These are phyloP conservation scores for Jackrogersella minutella DNA, from an alignment of 495 filamentous ascomycete species.

Conservation along the genomic window DNA sequence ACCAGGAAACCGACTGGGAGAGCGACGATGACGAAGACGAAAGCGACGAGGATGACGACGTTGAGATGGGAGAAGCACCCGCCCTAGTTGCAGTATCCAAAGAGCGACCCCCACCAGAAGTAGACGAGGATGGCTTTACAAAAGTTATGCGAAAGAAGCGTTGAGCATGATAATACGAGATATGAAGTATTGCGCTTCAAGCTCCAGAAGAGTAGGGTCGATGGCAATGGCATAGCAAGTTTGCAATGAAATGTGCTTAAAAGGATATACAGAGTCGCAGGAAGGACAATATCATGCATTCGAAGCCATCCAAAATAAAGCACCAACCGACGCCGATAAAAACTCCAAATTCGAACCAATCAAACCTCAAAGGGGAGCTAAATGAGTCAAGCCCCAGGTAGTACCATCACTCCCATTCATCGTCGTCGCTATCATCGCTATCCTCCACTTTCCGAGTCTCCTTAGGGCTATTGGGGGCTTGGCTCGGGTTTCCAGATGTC, in stretches of 20 bases:
- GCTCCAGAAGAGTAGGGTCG: conserved; percentile 5
- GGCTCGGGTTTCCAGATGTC: conserved; percentile 78
- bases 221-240: conserved; percentile 20
- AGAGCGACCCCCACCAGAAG: conserved; percentile 74
- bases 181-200: conserved; percentile 1
- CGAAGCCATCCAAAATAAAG: conserved; percentile 27
- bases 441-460: conserved; percentile 59
- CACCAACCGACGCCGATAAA: conserved; percentile 27
- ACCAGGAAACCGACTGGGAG: conserved; percentile 66
- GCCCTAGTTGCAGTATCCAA: conserved; percentile 63
- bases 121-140: conserved; percentile 96
- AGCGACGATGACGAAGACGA: conserved; percentile 61
- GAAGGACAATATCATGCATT: conserved; percentile 33
- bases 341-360: conserved; percentile 25
- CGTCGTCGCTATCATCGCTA: conserved; percentile 73
- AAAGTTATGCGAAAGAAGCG: conserved; percentile 81
- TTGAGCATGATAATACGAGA: conserved; percentile 37
- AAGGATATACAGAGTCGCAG: conserved; percentile 33
- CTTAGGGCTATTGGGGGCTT: conserved; percentile 76
- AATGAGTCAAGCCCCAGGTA: background rate
- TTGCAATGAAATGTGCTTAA: conserved; percentile 28
- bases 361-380: background rate
- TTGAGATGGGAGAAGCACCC: conserved; percentile 81
- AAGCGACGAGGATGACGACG: conserved; percentile 67
- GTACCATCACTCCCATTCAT: conserved; percentile 82